These are phyloP conservation scores for Trichosporon sp. DNA, from an alignment of 1,284 basidiomycete genomes.

Conservation along the genomic window DNA sequence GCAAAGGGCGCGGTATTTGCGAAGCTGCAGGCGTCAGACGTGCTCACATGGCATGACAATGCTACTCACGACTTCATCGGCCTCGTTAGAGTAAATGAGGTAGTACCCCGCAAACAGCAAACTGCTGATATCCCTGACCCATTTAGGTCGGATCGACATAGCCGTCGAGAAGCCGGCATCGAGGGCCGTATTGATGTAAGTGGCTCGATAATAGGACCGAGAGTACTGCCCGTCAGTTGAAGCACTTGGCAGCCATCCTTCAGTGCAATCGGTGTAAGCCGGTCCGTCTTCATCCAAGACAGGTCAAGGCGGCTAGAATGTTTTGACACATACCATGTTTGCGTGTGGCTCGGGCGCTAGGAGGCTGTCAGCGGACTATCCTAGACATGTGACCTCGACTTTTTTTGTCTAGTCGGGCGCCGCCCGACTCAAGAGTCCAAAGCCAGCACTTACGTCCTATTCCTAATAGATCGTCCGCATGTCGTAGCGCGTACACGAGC, in stretches of 20 bases:
- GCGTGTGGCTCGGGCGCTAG: constrained; percentile 91
- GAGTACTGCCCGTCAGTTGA: constrained; percentile 68
- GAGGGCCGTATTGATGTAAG: constrained; percentile 90
- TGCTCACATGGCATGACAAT: background rate
- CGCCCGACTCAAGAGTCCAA: background rate
- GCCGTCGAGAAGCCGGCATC: constrained; percentile 97
- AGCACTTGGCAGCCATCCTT: background rate
- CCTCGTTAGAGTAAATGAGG: constrained; percentile 88
- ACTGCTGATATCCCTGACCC: constrained; percentile 83
- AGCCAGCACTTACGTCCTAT: constrained; percentile 66
- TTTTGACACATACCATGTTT: constrained; percentile 65
- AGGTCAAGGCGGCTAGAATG: background rate
- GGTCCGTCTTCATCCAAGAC: background rate
- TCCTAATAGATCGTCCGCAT: constrained; percentile 84
- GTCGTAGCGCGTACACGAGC: constrained; percentile 77
- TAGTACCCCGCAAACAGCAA: constrained; percentile 87
- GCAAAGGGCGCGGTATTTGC: constrained; percentile 85
- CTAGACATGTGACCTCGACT: background rate
- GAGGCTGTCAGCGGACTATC: background rate
- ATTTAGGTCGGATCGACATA: constrained; percentile 87
- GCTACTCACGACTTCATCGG: constrained; percentile 79
- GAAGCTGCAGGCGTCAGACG: constrained; percentile 64
- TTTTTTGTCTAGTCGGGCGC: background rate
- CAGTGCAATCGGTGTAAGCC: background rate
- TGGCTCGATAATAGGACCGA: constrained; percentile 91